Evolutionary conservation across 2,329 filamentous ascomycete species (phyloP).

Genomic region (Cercospora zeae-maydis): DNA sequence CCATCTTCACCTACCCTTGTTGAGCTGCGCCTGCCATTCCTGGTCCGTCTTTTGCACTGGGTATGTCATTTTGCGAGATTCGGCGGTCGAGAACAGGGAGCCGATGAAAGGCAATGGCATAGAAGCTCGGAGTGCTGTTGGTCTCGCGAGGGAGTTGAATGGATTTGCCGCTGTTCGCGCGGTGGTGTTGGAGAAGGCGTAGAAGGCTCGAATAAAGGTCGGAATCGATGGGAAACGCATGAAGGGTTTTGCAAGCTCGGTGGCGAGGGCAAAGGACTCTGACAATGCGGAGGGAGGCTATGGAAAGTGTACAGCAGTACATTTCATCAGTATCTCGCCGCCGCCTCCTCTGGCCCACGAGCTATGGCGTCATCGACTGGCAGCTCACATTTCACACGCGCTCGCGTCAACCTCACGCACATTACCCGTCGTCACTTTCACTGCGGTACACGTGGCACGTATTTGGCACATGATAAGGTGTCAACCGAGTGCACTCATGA

Average conservation of each 20-base stretch:
- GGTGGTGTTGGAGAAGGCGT: constrained; percentile 48
- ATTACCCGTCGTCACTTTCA: background rate
- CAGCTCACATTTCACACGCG: background rate
- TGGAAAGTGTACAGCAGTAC: background rate
- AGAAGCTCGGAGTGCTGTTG: constrained; percentile 42
- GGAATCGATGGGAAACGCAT: constrained; percentile 50
- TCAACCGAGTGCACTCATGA: background rate
- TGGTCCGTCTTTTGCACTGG: constrained; percentile 76
- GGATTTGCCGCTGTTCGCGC: constrained; percentile 27
- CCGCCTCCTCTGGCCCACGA: background rate
- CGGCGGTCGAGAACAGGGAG: constrained; percentile 65
- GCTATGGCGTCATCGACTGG: background rate
- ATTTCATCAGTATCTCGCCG: background rate
- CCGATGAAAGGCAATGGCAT: constrained; percentile 81
- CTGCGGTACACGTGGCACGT: background rate
- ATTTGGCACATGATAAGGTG: background rate
- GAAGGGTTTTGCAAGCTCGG: constrained; percentile 15
- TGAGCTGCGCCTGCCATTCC: constrained; percentile 87
- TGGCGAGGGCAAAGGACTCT: constrained; percentile 5
- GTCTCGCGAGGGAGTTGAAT: constrained; percentile 33
- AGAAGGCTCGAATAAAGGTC: constrained; percentile 48
- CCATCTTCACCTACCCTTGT: constrained; percentile 52
- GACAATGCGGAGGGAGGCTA: background rate
- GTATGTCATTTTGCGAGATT: constrained; percentile 62
- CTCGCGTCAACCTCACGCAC: background rate